Evolutionary conservation across 2,329 filamentous ascomycete species (phyloP).

Genomic region (Salinomyces thailandicus): DNA sequence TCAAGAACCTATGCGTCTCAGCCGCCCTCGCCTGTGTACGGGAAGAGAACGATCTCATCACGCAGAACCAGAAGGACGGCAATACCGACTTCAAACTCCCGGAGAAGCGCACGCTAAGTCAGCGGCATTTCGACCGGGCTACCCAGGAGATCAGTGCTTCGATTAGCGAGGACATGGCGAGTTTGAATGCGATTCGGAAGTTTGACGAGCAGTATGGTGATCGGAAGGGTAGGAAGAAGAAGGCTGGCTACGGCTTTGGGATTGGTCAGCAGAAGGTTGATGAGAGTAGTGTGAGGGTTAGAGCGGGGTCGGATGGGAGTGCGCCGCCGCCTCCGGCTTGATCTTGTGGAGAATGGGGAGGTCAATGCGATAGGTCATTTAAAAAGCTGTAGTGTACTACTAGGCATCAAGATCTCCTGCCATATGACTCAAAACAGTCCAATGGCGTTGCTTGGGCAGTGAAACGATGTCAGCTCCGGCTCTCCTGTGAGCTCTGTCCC

Average conservation of each 20-base stretch:
- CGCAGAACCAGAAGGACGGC: conserved; percentile 14
- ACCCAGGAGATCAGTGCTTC: conserved; percentile 83
- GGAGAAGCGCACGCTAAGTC: conserved; percentile 53
- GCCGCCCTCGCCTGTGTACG: conserved; percentile 69
- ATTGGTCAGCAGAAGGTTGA: conserved; percentile 16
- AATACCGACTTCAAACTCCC: conserved; percentile 49
- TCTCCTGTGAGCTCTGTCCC: too few species aligned
- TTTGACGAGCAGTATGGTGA: conserved; percentile 96
- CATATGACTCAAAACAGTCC: too few species aligned
- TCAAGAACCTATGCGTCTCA: conserved; percentile 73
- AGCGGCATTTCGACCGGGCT: conserved; percentile 72
- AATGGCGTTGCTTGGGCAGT: too few species aligned
- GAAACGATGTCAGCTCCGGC: too few species aligned
- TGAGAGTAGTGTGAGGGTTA: conserved; percentile 23
- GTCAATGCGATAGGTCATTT: too few species aligned
- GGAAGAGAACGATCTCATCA: conserved; percentile 50
- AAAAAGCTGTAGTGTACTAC: too few species aligned
- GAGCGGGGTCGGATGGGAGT: conserved; percentile 6
- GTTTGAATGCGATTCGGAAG: conserved; percentile 73
- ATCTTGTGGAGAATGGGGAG: too few species aligned
- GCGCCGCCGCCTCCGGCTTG: conserved; percentile 4
- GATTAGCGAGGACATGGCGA: conserved; percentile 88
- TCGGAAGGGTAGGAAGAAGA: conserved; percentile 48
- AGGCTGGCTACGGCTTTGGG: conserved; percentile 26
- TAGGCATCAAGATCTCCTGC: too few species aligned